Evolutionary conservation across 345 rosid species (phyloP), one percentile per base, ranked within the genome.

Genomic region (Angophora floribunda): DNA sequence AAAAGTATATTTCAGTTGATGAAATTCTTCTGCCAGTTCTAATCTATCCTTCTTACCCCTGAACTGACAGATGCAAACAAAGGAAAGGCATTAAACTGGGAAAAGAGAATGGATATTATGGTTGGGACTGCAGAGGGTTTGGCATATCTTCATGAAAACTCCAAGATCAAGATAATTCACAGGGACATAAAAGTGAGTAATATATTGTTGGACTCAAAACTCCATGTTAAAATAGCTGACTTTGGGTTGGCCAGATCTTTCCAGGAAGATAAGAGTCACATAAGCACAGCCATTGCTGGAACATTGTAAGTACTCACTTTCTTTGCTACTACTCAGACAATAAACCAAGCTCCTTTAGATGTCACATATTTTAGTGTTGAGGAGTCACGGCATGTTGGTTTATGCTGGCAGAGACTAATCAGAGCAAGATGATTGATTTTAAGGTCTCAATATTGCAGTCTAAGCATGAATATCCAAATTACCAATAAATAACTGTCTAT

Each of bases 231-330:
- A 90, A 97, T 97, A 52, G 99, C 99, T 0, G 99, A 98, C 91
- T 97, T 98, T 88, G 99, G 99, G 47, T 93, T 98, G 82, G 99
- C 99, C 1, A 95, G 99, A 90, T 93, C 99, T 80, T 98, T 96
- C 89, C 95, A 96, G 88, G 99, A 95, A 50, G 98, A 98, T 89
- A 94, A 97, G 91, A 96, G 98, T 52, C 99, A 97, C 91, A 98
- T 97, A 89, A 98, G 98, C 97, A 97, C 99, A 10, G 99, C 98
- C 82, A 97, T 98, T 89, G 99, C 99, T 50, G 98, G 99, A 90
- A 97, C 99, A 5, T 86, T 98, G 99, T 95, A 90, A 96, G 99
- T 91, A 52, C 51, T 59, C 52, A 32, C 52, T 32, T n/a, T 45
- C 65, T 59, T 19, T 87, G 51, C 51, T 19, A 75, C 26, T 19